These are phyloP conservation scores for Eucalyptus pauciflora DNA, from an alignment of 345 rosid genomes.

Conservation along the genomic window DNA sequence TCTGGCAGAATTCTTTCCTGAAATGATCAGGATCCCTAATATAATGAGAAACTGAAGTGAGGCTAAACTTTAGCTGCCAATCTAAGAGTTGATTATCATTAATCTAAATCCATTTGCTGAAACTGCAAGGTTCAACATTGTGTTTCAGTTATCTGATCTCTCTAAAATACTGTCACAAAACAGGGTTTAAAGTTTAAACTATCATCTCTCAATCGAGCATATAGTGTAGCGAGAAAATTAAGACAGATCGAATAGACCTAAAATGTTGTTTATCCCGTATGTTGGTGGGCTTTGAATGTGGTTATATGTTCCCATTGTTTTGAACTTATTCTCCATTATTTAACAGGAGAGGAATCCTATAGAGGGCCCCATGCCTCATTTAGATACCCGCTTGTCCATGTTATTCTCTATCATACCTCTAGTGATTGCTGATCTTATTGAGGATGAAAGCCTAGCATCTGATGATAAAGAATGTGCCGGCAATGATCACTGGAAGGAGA, in stretches of 20 bases:
- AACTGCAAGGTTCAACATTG: neutral
- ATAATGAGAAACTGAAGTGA: neutral
- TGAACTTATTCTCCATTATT: neutral
- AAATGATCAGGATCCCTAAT: neutral
- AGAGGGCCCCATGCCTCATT: constrained; percentile 86
- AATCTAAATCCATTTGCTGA: neutral
- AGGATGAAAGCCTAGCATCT: constrained; percentile 42
- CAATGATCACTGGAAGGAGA: constrained; percentile 17
- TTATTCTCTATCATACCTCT: constrained; percentile 70
- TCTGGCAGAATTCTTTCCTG: neutral
- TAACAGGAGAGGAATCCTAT: constrained; percentile 84
- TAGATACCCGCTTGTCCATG: constrained; percentile 85
- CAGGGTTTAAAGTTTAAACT: neutral
- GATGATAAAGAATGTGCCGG: constrained; percentile 14
- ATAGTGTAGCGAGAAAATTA: neutral
- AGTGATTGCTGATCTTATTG: constrained; percentile 71
- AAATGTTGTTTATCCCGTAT: neutral
- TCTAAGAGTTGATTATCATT: neutral
- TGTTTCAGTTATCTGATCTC: neutral
- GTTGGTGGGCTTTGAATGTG: neutral
- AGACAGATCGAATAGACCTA: neutral
- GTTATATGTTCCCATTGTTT: neutral
- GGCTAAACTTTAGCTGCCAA: neutral
- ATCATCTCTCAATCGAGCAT: neutral
- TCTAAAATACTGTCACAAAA: neutral